Percentiles rank a stretch among this genome's conserved stretches.
phyloP scores from a whole-genome alignment of 2,329 filamentous ascomycete genomes.

The Calonectria crousiana region DNA sequence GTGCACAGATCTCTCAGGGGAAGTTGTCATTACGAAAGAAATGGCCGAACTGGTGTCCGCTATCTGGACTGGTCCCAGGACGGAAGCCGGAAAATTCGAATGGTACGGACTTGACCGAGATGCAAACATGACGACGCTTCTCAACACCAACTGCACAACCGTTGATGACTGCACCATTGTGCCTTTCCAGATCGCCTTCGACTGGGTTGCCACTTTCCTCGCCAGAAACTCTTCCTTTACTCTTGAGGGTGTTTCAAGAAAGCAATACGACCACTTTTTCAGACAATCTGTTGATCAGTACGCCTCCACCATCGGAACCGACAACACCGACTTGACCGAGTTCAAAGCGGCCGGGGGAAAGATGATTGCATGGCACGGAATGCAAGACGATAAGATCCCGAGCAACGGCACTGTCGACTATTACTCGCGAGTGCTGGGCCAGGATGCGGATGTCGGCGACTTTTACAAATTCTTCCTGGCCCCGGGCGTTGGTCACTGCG shows the following conservation, averaged over 20 bases:
- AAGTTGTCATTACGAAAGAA: constrained; percentile 11
- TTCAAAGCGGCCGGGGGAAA: constrained; percentile 34
- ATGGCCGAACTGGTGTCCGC: constrained; percentile 18
- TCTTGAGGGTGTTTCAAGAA: background rate
- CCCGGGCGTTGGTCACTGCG: constrained; percentile 30
- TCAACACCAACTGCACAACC: constrained; percentile 19
- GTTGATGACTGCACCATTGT: background rate
- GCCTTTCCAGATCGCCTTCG: constrained; percentile 17
- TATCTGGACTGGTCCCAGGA: constrained; percentile 24
- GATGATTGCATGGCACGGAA: constrained; percentile 34
- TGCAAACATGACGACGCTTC: constrained; percentile 3
- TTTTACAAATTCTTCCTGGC: constrained; percentile 35
- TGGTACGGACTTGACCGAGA: constrained; percentile 30
- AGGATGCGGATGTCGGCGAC: background rate
- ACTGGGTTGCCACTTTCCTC: constrained; percentile 26
- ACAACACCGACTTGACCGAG: constrained; percentile 27
- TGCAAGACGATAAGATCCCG: constrained; percentile 27
- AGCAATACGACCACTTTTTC: constrained; percentile 22
- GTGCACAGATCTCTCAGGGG: constrained; percentile 17
- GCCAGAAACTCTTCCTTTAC: background rate
- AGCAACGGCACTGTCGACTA: constrained; percentile 31
- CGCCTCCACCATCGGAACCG: constrained; percentile 29
- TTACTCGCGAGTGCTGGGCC: constrained; percentile 18
- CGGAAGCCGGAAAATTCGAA: constrained; percentile 22
- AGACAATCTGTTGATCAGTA: constrained; percentile 30